Conservation (phyloP, 805 yeast genomes). For the Kazachstania martiniae region DNA sequence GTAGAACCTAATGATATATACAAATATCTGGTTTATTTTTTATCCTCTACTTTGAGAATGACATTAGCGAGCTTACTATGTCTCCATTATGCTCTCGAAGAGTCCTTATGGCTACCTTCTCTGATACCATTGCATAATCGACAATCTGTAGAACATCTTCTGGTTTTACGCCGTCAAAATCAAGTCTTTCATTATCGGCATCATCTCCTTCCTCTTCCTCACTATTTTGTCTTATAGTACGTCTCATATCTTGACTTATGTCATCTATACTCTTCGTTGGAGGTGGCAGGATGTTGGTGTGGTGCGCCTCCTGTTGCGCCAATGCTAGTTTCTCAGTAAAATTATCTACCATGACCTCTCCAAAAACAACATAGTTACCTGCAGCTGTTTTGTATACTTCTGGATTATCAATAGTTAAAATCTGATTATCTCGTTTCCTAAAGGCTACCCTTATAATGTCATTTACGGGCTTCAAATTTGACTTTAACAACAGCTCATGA, state of each 20-base stretch:
- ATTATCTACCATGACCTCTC: conserved; percentile 95
- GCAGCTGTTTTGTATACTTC: conserved; percentile 85
- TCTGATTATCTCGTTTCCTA: conserved; percentile 80
- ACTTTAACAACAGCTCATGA: conserved; percentile 73
- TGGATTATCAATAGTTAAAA: conserved; percentile 82
- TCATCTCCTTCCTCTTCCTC: conserved; percentile 36
- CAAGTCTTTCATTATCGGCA: conserved; percentile 22
- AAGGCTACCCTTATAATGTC: conserved; percentile 90
- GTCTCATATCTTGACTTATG: not conserved
- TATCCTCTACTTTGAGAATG: conserved; percentile 28
- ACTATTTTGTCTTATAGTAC: not conserved
- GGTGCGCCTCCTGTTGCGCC: conserved; percentile 53
- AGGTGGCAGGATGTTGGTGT: conserved; percentile 31
- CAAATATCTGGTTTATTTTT: not conserved
- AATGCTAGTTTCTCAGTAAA: conserved; percentile 76
- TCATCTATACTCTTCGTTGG: not conserved
- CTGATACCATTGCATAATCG: conserved; percentile 82
- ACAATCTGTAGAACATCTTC: conserved; percentile 76
- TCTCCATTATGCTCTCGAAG: conserved; percentile 81
- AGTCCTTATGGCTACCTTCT: conserved; percentile 84
- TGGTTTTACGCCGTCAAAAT: conserved; percentile 68
- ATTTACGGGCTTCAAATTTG: conserved; percentile 76
- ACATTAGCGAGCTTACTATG: conserved; percentile 91
- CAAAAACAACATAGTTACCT: conserved; percentile 39
- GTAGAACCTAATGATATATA: not conserved